These are phyloP conservation scores for Talaromyces sp. DNA, from an alignment of 2,329 filamentous ascomycete species.

Conservation along the genomic window DNA sequence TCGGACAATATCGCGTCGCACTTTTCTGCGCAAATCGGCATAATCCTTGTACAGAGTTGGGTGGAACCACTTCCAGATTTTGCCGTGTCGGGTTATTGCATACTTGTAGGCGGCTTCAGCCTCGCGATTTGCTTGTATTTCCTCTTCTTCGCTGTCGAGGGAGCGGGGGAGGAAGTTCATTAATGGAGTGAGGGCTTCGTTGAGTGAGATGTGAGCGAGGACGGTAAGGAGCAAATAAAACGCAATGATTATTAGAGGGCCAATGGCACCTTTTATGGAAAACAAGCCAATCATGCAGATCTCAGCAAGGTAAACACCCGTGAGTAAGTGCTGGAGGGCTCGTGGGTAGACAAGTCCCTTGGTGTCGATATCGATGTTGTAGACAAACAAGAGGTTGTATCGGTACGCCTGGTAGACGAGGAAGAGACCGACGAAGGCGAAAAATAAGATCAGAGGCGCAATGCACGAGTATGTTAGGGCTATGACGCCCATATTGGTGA, in stretches of 20 bases:
- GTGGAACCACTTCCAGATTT: conserved; percentile 50
- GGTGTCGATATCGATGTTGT: conserved; percentile 75
- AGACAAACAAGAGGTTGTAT: conserved; percentile 86
- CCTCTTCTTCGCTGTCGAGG: conserved; percentile 53
- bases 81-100: conserved; percentile 17
- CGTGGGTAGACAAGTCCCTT: conserved; percentile 84
- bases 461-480: conserved; percentile 84
- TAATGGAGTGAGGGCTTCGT: conserved; percentile 40
- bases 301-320: conserved; percentile 78
- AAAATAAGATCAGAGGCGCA: conserved; percentile 76
- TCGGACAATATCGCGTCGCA: conserved; percentile 55
- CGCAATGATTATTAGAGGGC: conserved; percentile 71
- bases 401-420: conserved; percentile 83
- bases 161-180: conserved; percentile 69
- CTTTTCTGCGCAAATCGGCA: conserved; percentile 62
- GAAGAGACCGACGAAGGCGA: conserved; percentile 71
- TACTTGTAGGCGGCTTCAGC: conserved; percentile 15
- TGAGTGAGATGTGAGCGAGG: conserved; percentile 63
- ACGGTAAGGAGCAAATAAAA: conserved; percentile 69
- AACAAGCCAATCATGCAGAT: conserved; percentile 83
- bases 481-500: conserved; percentile 77
- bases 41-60: conserved; percentile 75
- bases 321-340: conserved; percentile 77
- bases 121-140: conserved; percentile 35
- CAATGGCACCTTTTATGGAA: conserved; percentile 58